Conservation (phyloP, 1,284 basidiomycete genomes). For the Megacollybia platyphylla region DNA sequence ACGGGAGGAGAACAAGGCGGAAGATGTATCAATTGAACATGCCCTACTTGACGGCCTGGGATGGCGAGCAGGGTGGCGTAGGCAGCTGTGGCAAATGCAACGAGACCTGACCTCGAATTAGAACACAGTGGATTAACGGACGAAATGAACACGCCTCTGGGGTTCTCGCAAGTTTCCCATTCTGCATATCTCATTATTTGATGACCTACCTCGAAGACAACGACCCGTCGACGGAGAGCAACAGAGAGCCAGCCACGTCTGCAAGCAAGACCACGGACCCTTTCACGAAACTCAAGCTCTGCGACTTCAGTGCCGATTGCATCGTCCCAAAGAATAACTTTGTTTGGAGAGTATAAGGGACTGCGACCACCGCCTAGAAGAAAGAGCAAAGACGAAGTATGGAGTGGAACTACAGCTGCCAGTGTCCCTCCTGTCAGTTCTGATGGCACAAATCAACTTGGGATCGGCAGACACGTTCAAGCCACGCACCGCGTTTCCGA, state of each 20-base stretch:
- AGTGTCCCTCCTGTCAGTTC: slow-evolving; percentile 76
- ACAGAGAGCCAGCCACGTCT: slow-evolving; percentile 78
- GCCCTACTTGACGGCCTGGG: slow-evolving; percentile 81
- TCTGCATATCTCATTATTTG: slow-evolving; percentile 54
- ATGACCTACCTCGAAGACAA: slow-evolving; percentile 66
- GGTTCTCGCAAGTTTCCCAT: slow-evolving; percentile 88
- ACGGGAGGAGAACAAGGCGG: slow-evolving; percentile 60
- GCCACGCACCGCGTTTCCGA: slow-evolving; percentile 59
- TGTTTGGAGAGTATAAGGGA: slow-evolving; percentile 91
- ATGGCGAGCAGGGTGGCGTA: slow-evolving; percentile 76
- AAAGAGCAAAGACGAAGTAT: slow-evolving; percentile 78
- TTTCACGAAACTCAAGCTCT: slow-evolving; percentile 86
- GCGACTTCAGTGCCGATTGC: slow-evolving; percentile 62
- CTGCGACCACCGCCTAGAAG: slow-evolving; percentile 83
- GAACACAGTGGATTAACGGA: not conserved
- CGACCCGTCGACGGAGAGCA: slow-evolving; percentile 66
- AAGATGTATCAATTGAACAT: slow-evolving; percentile 83
- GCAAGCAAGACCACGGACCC: slow-evolving; percentile 71
- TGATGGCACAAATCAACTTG: slow-evolving; percentile 15
- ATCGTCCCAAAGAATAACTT: slow-evolving; percentile 88
- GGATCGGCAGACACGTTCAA: slow-evolving; percentile 1
- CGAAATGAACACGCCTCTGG: slow-evolving; percentile 44
- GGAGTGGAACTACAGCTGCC: slow-evolving; percentile 64
- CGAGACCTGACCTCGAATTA: slow-evolving; percentile 46
- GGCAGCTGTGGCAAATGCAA: slow-evolving; percentile 69